phyloP scores from a whole-genome alignment of 129 eudicot species.

The Helichrysum umbraculigerum region DNA sequence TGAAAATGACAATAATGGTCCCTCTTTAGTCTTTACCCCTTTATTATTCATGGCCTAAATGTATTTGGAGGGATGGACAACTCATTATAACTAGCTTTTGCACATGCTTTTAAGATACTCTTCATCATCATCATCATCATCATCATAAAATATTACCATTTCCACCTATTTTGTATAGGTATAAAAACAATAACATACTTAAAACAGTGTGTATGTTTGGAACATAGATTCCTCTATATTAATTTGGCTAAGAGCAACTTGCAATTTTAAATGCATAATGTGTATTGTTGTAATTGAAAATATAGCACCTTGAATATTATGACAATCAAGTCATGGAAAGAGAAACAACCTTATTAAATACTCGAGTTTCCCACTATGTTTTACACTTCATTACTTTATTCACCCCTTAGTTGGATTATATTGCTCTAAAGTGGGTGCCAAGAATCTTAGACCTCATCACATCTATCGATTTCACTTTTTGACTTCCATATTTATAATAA shows the following conservation, averaged over 20 bases:
- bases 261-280: not conserved
- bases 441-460: slow-evolving; percentile 48
- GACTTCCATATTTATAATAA: slow-evolving; percentile 41
- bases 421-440: slow-evolving; percentile 52
- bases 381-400: slow-evolving; percentile 32
- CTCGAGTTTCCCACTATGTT: slow-evolving; percentile 35
- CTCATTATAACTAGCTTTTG: slow-evolving; percentile 41
- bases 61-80: slow-evolving; percentile 36
- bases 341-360: slow-evolving; percentile 23
- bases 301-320: not conserved
- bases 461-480: slow-evolving; percentile 42
- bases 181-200: not conserved
- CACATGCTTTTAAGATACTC: slow-evolving; percentile 34
- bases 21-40: slow-evolving; percentile 5
- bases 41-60: slow-evolving; percentile 7
- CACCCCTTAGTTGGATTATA: slow-evolving; percentile 43
- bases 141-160: not conserved
- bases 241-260: not conserved
- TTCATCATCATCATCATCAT: not conserved
- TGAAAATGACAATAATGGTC: slow-evolving; percentile 36
- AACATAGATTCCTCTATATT: not conserved
- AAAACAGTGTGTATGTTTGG: not conserved
- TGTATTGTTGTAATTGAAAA: slow-evolving; percentile 10
- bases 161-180: not conserved
- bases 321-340: not conserved